These are phyloP conservation scores for Penicillium canariense DNA, from an alignment of 495 filamentous ascomycete genomes.

Conservation along the genomic window DNA sequence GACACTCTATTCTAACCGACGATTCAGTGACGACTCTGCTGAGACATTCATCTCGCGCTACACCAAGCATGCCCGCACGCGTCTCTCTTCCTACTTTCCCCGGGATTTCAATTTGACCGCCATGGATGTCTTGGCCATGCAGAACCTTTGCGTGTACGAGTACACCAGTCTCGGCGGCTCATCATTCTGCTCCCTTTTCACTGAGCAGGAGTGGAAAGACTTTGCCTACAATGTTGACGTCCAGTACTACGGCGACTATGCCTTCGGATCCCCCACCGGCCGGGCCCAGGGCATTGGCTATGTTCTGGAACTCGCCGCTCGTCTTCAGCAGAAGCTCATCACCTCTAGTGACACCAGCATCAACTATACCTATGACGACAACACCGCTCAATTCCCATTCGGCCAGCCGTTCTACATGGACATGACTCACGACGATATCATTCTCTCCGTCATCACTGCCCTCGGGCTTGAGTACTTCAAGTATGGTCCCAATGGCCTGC, in stretches of 20 bases:
- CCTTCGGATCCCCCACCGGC: conserved; percentile 58
- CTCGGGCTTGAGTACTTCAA: conserved; percentile 40
- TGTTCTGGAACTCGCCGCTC: conserved; percentile 59
- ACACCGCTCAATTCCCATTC: conserved; percentile 45
- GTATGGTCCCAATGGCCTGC: conserved; percentile 35
- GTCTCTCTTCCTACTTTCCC: conserved; percentile 28
- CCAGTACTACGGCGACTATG: conserved; percentile 55
- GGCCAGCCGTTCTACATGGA: conserved; percentile 51
- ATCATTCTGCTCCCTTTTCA: conserved; percentile 55
- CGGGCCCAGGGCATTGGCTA: conserved; percentile 64
- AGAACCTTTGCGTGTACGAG: conserved; percentile 40
- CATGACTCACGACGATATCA: conserved; percentile 42
- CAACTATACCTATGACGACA: conserved; percentile 55
- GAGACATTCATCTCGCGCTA: conserved; percentile 25
- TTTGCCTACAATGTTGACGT: conserved; percentile 59
- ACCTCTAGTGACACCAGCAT: conserved; percentile 53
- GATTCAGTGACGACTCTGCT: conserved; percentile 22
- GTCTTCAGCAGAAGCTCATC: conserved; percentile 52
- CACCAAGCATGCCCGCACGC: conserved; percentile 22
- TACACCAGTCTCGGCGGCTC: conserved; percentile 26
- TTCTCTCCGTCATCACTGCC: conserved; percentile 45
- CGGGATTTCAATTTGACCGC: conserved; percentile 49
- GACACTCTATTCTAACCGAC: background rate
- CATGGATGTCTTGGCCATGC: conserved; percentile 53
- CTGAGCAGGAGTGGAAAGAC: conserved; percentile 54